Evolutionary conservation across 345 rosid species (phyloP).

Genomic region (Eucalyptus regnans): DNA sequence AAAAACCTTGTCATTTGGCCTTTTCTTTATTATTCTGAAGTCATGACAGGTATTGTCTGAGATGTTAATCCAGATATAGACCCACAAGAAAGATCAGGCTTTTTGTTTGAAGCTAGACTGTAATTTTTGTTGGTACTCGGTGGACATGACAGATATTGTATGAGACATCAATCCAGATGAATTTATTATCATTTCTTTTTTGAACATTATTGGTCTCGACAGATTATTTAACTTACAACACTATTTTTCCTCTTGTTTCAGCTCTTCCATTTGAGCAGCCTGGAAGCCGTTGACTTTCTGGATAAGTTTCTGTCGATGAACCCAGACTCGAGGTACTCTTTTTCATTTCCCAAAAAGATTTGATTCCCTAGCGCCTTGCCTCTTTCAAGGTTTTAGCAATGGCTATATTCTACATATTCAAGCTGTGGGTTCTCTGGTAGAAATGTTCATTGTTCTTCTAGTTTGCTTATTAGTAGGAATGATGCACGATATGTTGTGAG

Average conservation of each 20-base stretch:
- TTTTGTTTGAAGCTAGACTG: neutral
- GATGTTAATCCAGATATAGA: neutral
- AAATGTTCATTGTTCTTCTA: neutral
- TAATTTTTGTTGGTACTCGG: neutral
- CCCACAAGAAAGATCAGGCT: neutral
- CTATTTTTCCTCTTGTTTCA: slow-evolving; percentile 13
- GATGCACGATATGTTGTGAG: neutral
- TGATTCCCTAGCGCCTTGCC: neutral
- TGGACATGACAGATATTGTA: neutral
- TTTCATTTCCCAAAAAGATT: neutral
- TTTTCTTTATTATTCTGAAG: neutral
- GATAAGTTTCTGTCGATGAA: slow-evolving; percentile 81
- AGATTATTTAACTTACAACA: neutral
- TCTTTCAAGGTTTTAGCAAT: neutral
- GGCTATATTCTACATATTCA: neutral
- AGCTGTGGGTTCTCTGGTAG: neutral
- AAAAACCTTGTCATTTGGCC: neutral
- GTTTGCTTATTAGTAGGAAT: neutral
- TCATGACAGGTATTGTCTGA: neutral
- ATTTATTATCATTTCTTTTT: neutral
- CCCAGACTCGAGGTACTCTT: slow-evolving; percentile 64
- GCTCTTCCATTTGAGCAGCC: slow-evolving; percentile 65
- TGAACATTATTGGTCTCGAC: neutral
- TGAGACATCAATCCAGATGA: neutral
- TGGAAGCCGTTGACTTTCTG: slow-evolving; percentile 69